Conservation (phyloP, 768 basidiomycete species). For the Tephrocybe sp. region DNA sequence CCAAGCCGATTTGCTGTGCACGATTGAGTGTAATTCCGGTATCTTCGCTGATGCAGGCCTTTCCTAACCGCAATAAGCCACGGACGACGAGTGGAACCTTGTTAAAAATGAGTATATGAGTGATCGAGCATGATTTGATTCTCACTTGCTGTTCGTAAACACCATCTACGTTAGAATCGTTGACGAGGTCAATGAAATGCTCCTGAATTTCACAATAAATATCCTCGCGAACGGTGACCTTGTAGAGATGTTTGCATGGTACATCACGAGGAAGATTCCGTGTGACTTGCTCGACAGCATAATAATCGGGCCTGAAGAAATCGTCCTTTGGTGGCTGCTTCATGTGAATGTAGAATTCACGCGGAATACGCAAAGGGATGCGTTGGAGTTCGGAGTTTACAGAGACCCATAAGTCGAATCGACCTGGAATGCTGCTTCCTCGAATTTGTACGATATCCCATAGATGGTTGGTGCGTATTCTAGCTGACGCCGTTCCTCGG, state of each 20-base stretch:
- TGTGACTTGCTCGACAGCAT: constrained; percentile 70
- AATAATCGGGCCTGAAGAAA: constrained; percentile 68
- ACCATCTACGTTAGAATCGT: constrained; percentile 93
- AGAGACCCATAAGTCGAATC: constrained; percentile 87
- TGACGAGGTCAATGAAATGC: constrained; percentile 90
- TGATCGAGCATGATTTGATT: neutral
- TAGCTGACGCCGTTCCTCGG: constrained; percentile 39
- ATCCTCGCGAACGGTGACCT: constrained; percentile 79
- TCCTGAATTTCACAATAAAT: constrained; percentile 82
- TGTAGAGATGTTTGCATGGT: constrained; percentile 79
- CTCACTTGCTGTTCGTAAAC: constrained; percentile 90
- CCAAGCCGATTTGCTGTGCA: constrained; percentile 81
- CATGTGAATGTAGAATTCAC: constrained; percentile 93
- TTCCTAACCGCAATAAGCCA: constrained; percentile 81
- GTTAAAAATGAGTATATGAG: neutral
- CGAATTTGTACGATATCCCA: constrained; percentile 97
- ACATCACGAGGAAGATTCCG: constrained; percentile 79
- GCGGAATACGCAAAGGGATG: constrained; percentile 80
- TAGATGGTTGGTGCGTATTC: constrained; percentile 57
- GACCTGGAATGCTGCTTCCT: constrained; percentile 71
- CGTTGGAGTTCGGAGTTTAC: constrained; percentile 78
- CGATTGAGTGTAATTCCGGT: constrained; percentile 72
- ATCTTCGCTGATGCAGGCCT: constrained; percentile 71
- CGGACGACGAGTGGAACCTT: constrained; percentile 85
- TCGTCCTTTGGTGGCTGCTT: constrained; percentile 60